A percentile compares a stretch with the other conserved stretches of the same genome.
These are phyloP conservation scores for Mallotus nudiflorus DNA, from an alignment of 345 rosid genomes.

Conservation along the genomic window DNA sequence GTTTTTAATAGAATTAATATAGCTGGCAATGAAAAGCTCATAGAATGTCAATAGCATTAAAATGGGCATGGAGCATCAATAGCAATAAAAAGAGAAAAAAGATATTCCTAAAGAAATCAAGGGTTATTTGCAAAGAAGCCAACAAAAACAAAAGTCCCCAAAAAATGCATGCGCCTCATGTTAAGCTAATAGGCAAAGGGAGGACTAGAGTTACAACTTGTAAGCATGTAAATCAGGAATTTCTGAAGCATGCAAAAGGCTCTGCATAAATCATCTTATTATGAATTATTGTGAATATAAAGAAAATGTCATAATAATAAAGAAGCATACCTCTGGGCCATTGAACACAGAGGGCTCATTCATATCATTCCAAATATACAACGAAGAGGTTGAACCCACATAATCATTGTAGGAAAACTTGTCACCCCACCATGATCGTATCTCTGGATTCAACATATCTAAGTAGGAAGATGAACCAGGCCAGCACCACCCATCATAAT, in stretches of 20 bases:
- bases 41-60: background rate
- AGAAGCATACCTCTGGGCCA: conserved; percentile 89
- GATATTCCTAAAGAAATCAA: background rate
- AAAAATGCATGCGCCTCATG: too few relatives aligned
- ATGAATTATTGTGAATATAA: background rate
- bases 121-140: background rate
- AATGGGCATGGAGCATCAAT: too few relatives aligned
- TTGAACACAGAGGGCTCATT: conserved; percentile 99
- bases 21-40: background rate
- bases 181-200: background rate
- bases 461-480: conserved; percentile 92
- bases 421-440: conserved; percentile 90
- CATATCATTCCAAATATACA: conserved; percentile 99
- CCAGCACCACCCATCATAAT: conserved; percentile 99
- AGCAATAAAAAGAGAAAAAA: background rate
- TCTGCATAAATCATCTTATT: background rate
- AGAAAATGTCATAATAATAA: background rate
- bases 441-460: conserved; percentile 83
- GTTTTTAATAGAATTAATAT: too few relatives aligned
- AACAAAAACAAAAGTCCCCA: too few relatives aligned
- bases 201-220: background rate
- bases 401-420: conserved; percentile 74
- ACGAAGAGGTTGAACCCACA: conserved; percentile 83
- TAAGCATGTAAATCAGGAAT: background rate
- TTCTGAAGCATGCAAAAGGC: background rate